These are phyloP conservation scores for Zygosaccharomyces bailii DNA, from an alignment of 805 yeast species.

Conservation along the genomic window DNA sequence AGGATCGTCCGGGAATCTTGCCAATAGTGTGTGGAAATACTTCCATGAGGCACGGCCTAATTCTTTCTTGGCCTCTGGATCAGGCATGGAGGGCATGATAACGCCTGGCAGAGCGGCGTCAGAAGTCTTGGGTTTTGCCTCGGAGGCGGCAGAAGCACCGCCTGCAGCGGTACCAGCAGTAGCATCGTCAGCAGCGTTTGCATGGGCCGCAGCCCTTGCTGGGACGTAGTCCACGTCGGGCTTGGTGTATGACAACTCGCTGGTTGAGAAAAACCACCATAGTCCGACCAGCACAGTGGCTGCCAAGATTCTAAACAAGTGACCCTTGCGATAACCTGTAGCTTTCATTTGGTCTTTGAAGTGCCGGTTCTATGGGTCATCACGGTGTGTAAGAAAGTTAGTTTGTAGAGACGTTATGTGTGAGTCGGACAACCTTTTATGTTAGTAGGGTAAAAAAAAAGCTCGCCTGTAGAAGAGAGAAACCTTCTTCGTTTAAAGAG, in stretches of 20 bases:
- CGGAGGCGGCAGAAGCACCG: constrained; percentile 1
- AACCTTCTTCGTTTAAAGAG: neutral
- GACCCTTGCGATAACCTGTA: constrained; percentile 6
- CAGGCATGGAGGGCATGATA: constrained; percentile 94
- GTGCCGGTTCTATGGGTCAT: neutral
- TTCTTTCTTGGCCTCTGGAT: constrained; percentile 63
- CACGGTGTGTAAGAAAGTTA: neutral
- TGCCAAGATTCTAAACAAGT: constrained; percentile 15
- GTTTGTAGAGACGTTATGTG: too few species aligned
- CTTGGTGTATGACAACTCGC: constrained; percentile 27
- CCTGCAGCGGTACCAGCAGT: constrained; percentile 11
- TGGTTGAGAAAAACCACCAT: constrained; percentile 28
- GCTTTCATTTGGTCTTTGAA: constrained; percentile 9
- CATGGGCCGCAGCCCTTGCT: neutral
- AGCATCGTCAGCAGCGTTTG: neutral
- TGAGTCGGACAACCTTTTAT: neutral
- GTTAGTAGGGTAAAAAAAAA: neutral
- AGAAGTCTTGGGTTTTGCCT: neutral
- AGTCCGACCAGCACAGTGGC: constrained; percentile 21
- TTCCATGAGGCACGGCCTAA: constrained; percentile 92
- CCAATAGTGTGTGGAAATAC: constrained; percentile 84
- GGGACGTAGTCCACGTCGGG: constrained; percentile 18
- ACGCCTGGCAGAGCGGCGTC: constrained; percentile 32
- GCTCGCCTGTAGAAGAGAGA: neutral
- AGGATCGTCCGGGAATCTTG: constrained; percentile 88